Conservation (phyloP, 768 basidiomycete species). For the Phanerodontia chrysosporium region DNA sequence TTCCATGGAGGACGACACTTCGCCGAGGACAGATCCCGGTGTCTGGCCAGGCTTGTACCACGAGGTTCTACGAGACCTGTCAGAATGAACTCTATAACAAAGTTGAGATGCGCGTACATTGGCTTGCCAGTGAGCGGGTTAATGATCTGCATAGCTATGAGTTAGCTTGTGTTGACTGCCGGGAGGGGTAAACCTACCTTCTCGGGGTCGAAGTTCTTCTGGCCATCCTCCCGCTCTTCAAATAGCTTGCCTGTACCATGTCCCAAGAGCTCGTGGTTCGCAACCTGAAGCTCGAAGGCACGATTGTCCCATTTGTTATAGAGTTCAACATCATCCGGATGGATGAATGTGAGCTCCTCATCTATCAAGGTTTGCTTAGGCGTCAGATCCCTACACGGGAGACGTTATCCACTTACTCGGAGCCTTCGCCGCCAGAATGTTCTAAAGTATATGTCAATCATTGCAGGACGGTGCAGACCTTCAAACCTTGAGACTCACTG, state of each 20-base stretch:
- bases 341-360: constrained; percentile 78
- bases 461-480: neutral
- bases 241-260: constrained; percentile 85
- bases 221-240: constrained; percentile 70
- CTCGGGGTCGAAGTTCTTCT: constrained; percentile 75
- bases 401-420: constrained; percentile 45
- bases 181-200: constrained; percentile 34
- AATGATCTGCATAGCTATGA: constrained; percentile 46
- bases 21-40: constrained; percentile 75
- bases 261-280: constrained; percentile 85
- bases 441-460: constrained; percentile 34
- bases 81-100: neutral
- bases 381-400: too few species aligned
- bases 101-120: constrained; percentile 42
- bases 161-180: neutral
- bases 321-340: constrained; percentile 68
- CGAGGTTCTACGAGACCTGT: constrained; percentile 44
- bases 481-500: constrained; percentile 42
- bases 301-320: constrained; percentile 76
- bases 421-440: constrained; percentile 84
- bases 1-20: constrained; percentile 88
- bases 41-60: constrained; percentile 92
- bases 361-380: constrained; percentile 33
- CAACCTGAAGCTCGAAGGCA: constrained; percentile 85
- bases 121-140: constrained; percentile 79